Conservation (phyloP, 768 basidiomycete genomes). For the Boletus pseudo-olivaceus region DNA sequence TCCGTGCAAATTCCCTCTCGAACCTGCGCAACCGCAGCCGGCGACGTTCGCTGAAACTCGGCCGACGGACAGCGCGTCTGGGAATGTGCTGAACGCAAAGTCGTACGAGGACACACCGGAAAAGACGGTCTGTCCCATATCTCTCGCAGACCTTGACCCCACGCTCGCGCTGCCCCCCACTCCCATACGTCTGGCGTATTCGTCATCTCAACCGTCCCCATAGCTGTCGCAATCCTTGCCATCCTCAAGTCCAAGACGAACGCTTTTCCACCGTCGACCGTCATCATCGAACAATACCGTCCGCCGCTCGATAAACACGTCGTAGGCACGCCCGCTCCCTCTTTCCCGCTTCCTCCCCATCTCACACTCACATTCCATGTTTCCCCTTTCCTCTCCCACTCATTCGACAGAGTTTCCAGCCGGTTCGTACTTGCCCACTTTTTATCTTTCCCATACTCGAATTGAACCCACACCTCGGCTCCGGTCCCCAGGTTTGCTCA, state of each 20-base stretch:
- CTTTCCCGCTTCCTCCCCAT: too few relatives aligned
- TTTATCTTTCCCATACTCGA: slow-evolving; percentile 5
- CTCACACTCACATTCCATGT: not conserved
- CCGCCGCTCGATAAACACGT: slow-evolving; percentile 78
- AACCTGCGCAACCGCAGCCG: not conserved
- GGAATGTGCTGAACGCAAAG: slow-evolving; percentile 87
- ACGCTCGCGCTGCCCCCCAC: not conserved
- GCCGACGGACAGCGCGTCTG: slow-evolving; percentile 62
- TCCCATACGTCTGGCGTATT: not conserved
- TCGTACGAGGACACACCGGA: slow-evolving; percentile 71
- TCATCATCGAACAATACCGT: slow-evolving; percentile 90
- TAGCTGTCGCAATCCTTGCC: slow-evolving; percentile 84
- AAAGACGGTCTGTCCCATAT: slow-evolving; percentile 62
- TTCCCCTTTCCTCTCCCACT: too few relatives aligned
- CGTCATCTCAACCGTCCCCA: not conserved
- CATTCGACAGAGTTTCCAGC: slow-evolving; percentile 51
- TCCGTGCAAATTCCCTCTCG: not conserved
- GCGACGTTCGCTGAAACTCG: not conserved
- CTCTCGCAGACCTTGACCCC: not conserved
- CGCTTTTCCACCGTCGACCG: slow-evolving; percentile 70
- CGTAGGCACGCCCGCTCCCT: slow-evolving; percentile 54
- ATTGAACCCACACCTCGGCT: not conserved
- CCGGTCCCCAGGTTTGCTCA: slow-evolving; percentile 62
- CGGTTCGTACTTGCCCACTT: slow-evolving; percentile 35
- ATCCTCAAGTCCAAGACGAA: slow-evolving; percentile 72